Evolutionary conservation across 129 eudicot species (phyloP).

Genomic region (Saussurea involucrata): DNA sequence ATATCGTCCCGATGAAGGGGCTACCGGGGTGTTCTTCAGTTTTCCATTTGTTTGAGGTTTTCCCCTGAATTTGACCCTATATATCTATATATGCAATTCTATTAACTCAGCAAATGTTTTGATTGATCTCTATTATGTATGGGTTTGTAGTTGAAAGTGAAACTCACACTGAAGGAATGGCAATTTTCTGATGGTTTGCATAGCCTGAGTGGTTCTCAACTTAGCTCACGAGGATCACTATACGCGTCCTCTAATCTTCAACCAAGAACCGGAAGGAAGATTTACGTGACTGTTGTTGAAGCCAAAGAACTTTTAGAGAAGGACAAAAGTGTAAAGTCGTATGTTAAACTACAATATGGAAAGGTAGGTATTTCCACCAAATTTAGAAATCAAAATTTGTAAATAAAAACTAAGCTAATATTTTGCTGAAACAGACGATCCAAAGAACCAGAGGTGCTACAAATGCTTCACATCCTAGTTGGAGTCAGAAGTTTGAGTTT

Average conservation of each 20-base stretch:
- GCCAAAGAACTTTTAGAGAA: slow-evolving; percentile 73
- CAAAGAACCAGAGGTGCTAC: slow-evolving; percentile 58
- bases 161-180: slow-evolving; percentile 89
- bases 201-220: slow-evolving; percentile 43
- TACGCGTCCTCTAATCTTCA: slow-evolving; percentile 52
- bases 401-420: not conserved
- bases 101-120: too few species aligned
- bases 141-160: slow-evolving; percentile 68
- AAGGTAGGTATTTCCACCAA: slow-evolving; percentile 49
- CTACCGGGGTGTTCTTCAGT: too few species aligned
- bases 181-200: slow-evolving; percentile 89
- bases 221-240: slow-evolving; percentile 45
- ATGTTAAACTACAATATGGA: slow-evolving; percentile 88
- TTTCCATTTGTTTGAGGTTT: not conserved
- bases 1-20: too few species aligned
- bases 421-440: slow-evolving; percentile 38
- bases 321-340: slow-evolving; percentile 68
- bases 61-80: too few species aligned
- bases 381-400: not conserved
- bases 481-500: slow-evolving; percentile 92
- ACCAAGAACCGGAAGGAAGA: slow-evolving; percentile 79
- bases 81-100: too few species aligned
- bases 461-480: slow-evolving; percentile 53
- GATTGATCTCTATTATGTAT: not conserved
- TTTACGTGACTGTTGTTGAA: slow-evolving; percentile 69